Evolutionary conservation across 2,329 filamentous ascomycete species (phyloP), one percentile per base, ranked within the genome.

Genomic region (Helotiales sp.): DNA sequence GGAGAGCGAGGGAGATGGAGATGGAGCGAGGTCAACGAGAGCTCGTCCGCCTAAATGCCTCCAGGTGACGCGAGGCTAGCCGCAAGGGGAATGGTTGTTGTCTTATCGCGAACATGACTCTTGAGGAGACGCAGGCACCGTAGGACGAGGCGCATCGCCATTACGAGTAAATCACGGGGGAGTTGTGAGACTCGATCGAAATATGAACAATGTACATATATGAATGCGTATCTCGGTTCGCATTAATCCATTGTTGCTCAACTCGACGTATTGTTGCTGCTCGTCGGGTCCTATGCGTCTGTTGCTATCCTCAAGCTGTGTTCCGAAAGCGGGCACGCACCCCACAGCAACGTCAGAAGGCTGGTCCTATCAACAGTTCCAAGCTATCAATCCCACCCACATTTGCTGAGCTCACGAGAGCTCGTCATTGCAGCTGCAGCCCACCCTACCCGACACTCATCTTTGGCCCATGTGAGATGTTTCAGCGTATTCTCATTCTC

Each of bases 1-100:
- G 59, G 52, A 56, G 44, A 48, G 51, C 46, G 58, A 59, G 58
- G 49, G 58, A 63, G 57, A 54, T 56, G 49, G 61, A 66, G 57
- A 57, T 49, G n/a, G n/a, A n/a, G n/a, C n/a, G 52, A 51, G 31
- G 52, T 31, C 31, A 27, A 53, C 46, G 58, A 55, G 49, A 49
- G 54, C 54, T 52, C 60, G 47, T 53, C 52, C 48, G 52, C 52
- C 57, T 54, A 60, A 57, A 56, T 49, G 42, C 33, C 27, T 27
- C 44, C 34, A 58, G 55, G 54, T 25, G 34, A 10, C 17, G n/a
- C 46, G 8, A 30, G 17, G 19, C 48, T 51, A 53, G 36, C 36
- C 38, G 13, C 5, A 46, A 27, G 3, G 6, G 36, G 38, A 31
- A 19, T 46, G 25, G 38, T 30, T 38, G 34, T 36, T 12, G 25